A percentile compares a stretch with the other conserved stretches of the same genome.
Conservation (phyloP, 768 basidiomycete genomes). For the Xerocomus brunneocitrinus region DNA sequence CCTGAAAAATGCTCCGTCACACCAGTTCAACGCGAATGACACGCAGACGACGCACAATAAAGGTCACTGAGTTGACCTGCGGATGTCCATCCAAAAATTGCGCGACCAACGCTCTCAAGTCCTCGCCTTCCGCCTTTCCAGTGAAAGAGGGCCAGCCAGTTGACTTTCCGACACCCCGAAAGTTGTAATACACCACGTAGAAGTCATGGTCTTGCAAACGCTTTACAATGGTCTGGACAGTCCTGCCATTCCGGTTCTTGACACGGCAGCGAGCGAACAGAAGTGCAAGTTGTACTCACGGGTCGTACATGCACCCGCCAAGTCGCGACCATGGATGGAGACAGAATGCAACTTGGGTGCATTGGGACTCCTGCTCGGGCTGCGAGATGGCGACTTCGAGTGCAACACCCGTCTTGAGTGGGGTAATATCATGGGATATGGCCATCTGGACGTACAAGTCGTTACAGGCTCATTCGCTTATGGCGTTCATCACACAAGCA, state of each 20-base stretch:
- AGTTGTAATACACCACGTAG: slow-evolving; percentile 68
- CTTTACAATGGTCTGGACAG: slow-evolving; percentile 43
- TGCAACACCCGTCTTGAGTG: slow-evolving; percentile 37
- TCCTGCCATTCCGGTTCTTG: slow-evolving; percentile 7
- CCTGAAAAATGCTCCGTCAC: slow-evolving; percentile 37
- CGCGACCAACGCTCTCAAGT: slow-evolving; percentile 58
- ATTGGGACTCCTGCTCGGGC: slow-evolving; percentile 18
- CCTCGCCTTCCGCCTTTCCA: slow-evolving; percentile 64
- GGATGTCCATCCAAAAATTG: slow-evolving; percentile 45
- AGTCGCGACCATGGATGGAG: slow-evolving; percentile 87
- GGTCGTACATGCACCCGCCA: slow-evolving; percentile 71
- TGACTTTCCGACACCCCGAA: slow-evolving; percentile 72
- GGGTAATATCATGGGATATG: slow-evolving; percentile 5
- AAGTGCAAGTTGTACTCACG: slow-evolving; percentile 43
- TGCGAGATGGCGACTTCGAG: slow-evolving; percentile 39
- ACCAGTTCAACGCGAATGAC: slow-evolving; percentile 5
- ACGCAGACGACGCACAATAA: slow-evolving; percentile 49
- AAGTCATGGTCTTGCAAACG: slow-evolving; percentile 44
- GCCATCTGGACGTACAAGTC: neutral
- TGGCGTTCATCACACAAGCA: too few relatives aligned
- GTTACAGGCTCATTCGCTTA: too few relatives aligned
- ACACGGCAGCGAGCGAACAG: neutral
- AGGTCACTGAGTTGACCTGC: slow-evolving; percentile 46
- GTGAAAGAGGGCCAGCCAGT: slow-evolving; percentile 71
- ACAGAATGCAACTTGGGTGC: slow-evolving; percentile 57